A percentile compares a stretch with the other conserved stretches of the same genome.
phyloP scores from a whole-genome alignment of 2,329 filamentous ascomycete genomes.

The Penicillium sclerotigenum region DNA sequence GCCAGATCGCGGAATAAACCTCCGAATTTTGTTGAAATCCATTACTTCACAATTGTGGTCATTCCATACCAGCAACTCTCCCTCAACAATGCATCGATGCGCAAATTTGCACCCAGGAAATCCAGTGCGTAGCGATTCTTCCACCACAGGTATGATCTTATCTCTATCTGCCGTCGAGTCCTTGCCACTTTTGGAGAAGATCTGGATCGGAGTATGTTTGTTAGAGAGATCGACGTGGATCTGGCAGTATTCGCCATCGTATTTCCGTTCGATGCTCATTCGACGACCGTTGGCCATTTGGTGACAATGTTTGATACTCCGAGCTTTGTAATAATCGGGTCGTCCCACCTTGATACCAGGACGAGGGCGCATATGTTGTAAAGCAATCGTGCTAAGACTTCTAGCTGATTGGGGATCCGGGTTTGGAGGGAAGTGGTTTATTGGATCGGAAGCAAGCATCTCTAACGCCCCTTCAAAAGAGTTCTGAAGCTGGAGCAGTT shows the following conservation, averaged over 20 bases:
- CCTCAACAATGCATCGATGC: slow-evolving; percentile 72
- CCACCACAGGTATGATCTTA: slow-evolving; percentile 61
- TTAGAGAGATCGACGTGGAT: slow-evolving; percentile 71
- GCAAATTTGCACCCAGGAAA: slow-evolving; percentile 57
- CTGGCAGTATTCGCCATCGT: slow-evolving; percentile 89
- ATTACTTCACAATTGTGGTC: slow-evolving; percentile 63
- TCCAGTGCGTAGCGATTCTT: slow-evolving; percentile 62
- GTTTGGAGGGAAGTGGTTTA: slow-evolving; percentile 37
- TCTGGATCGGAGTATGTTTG: slow-evolving; percentile 59
- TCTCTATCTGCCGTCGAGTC: slow-evolving; percentile 73
- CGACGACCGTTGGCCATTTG: slow-evolving; percentile 58
- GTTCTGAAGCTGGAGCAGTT: slow-evolving; percentile 66
- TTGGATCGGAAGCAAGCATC: slow-evolving; percentile 47
- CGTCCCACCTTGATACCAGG: slow-evolving; percentile 64
- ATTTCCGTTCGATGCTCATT: slow-evolving; percentile 75
- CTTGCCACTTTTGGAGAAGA: slow-evolving; percentile 90
- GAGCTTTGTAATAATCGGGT: slow-evolving; percentile 62
- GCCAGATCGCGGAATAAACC: slow-evolving; percentile 72
- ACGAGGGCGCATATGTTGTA: slow-evolving; percentile 50
- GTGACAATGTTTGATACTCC: slow-evolving; percentile 72
- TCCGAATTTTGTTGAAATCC: slow-evolving; percentile 78
- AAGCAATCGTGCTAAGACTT: slow-evolving; percentile 33
- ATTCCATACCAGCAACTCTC: slow-evolving; percentile 76
- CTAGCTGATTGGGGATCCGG: slow-evolving; percentile 33
- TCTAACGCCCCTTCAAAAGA: slow-evolving; percentile 61